These are phyloP conservation scores for Daldinia caldariorum DNA, from an alignment of 495 filamentous ascomycete species.

Conservation along the genomic window DNA sequence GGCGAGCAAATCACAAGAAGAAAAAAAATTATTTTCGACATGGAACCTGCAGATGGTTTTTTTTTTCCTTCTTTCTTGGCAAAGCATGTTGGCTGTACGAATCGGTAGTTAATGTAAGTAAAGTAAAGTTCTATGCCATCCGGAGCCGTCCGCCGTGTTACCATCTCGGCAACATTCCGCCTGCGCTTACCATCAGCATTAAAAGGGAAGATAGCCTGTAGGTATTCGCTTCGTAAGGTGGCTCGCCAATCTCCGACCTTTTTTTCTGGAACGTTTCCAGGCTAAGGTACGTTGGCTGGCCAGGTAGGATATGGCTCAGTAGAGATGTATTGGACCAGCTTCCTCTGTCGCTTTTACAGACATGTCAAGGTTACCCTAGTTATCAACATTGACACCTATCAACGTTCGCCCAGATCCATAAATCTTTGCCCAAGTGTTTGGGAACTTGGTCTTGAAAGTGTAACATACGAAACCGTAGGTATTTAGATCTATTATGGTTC, in stretches of 20 bases:
- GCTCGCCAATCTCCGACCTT: no score
- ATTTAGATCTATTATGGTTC: neutral
- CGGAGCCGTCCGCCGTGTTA: neutral
- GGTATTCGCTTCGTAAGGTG: neutral
- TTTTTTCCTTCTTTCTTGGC: neutral
- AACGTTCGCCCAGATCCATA: neutral
- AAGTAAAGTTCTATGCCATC: neutral
- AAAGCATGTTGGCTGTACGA: neutral
- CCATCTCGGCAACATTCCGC: neutral
- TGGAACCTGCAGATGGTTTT: constrained; percentile 9
- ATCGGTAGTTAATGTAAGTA: no score
- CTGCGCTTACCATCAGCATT: constrained; percentile 10
- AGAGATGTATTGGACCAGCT: neutral
- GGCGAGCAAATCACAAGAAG: neutral
- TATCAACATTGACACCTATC: neutral
- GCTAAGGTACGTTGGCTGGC: neutral
- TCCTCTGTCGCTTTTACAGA: neutral
- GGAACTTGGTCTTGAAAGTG: neutral
- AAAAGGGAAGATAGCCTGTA: neutral
- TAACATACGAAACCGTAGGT: neutral
- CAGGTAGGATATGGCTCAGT: neutral
- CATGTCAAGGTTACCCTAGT: neutral
- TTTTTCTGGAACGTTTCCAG: constrained; percentile 24
- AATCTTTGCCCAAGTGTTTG: neutral
- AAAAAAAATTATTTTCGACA: constrained; percentile 14